Base-by-base conservation (phyloP, 345 rosid species). In the Euclidium syriacum region DNA sequence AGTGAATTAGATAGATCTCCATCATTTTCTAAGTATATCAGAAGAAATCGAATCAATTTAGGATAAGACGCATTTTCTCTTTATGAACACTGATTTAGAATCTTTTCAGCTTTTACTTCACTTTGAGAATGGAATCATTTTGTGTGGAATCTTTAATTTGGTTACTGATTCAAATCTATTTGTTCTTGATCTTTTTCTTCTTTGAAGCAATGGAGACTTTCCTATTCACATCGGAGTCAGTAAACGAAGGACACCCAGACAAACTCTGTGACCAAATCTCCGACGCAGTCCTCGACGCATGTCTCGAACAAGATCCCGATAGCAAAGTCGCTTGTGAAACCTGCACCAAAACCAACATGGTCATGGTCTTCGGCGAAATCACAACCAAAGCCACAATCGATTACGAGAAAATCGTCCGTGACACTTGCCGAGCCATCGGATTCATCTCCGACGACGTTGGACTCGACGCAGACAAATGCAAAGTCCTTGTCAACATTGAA, bases 221-320 rank as follows among this genome's bases (percentile, higher is more conserved):
- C 52, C 73, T 73, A 55, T 73, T 73, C 55, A 73, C 77, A 48
- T 73, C 77, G 0, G 77, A 73, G 64, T 73, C 77, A 14, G 77
- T 73, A 54, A 73, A 73, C 73, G 77, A 73, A 63, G 77, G 77
- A 34, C 77, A 73, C 69, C 77, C 77, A 42, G 77, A 73, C 73
- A 73, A 73, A 38, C 73, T 73, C 0, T 73, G 77, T 18, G 77
- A 73, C 16, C 77, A 73, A 73, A 62, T 73, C 58, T 73, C 77
- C 26, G 77, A 73, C 2, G 77, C 77, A 14, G 73, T 73, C 25
- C 77, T 73, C 18, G 77, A 73, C 23, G 77, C 77, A 42, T 73
- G 77, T 70, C 77, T 73, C 4, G 73, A 67, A 65, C 77, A 73
- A 60, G 77, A 73, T 42, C 77, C 77, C 1, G 77, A 73, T 54